Evolutionary conservation across 2,329 filamentous ascomycete species (phyloP).

Genomic region (Lecanicillium sp.): DNA sequence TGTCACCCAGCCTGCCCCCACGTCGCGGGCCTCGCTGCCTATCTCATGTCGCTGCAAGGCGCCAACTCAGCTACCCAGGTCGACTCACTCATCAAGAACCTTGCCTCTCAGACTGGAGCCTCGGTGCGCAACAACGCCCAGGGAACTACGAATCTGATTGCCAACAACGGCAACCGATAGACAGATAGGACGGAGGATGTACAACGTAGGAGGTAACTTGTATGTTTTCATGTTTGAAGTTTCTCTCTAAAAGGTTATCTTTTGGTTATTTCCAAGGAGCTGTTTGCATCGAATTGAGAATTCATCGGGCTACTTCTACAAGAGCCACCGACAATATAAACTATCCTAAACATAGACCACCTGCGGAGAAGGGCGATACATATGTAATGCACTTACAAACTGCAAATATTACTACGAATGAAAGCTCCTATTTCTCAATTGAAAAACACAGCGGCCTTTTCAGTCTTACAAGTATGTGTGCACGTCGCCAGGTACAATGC

Average conservation of each 20-base stretch:
- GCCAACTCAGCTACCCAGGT: conserved; percentile 31
- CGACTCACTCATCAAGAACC: conserved; percentile 41
- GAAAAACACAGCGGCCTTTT: too few relatives aligned
- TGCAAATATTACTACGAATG: neutral
- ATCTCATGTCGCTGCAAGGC: conserved; percentile 52
- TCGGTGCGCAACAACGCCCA: conserved; percentile 30
- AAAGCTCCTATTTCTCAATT: too few relatives aligned
- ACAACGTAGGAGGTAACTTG: too few relatives aligned
- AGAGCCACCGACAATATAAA: too few relatives aligned
- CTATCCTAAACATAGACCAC: too few relatives aligned
- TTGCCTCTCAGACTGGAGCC: conserved; percentile 41
- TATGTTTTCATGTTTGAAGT: neutral
- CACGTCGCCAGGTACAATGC: conserved; percentile 1
- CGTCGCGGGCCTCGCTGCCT: conserved; percentile 59
- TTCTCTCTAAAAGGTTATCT: neutral
- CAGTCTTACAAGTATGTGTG: conserved; percentile 6
- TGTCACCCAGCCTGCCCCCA: conserved; percentile 48
- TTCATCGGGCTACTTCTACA: too few relatives aligned
- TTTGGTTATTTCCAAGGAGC: neutral
- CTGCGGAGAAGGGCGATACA: neutral
- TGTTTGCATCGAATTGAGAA: too few relatives aligned
- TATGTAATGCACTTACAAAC: conserved; percentile 1
- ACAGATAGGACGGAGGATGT: too few relatives aligned
- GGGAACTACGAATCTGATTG: conserved; percentile 45
- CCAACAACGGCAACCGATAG: conserved; percentile 43